These are phyloP conservation scores for Trametes gibbosa DNA, from an alignment of 768 basidiomycete species.

Conservation along the genomic window DNA sequence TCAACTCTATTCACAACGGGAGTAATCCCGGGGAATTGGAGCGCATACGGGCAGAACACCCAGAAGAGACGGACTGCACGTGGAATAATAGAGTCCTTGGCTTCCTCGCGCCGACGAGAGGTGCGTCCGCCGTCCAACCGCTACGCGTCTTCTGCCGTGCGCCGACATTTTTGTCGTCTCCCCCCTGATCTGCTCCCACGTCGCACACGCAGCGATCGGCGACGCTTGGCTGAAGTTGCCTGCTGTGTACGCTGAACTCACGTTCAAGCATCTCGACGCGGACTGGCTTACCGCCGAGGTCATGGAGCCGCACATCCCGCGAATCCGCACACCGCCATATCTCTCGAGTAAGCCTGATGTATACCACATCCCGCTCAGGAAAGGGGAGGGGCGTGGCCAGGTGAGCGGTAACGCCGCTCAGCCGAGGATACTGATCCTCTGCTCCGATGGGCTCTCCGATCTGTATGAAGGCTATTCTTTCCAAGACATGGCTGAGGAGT, in stretches of 20 bases:
- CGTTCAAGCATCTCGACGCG: conserved; percentile 35
- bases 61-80: conserved; percentile 67
- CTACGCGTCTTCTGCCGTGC: background rate
- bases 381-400: background rate
- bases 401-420: conserved; percentile 21
- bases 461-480: conserved; percentile 34
- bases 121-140: conserved; percentile 39
- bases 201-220: conserved; percentile 29
- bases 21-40: conserved; percentile 63
- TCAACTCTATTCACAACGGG: conserved; percentile 72
- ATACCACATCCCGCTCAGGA: conserved; percentile 29
- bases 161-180: background rate
- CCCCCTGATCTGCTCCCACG: background rate
- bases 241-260: conserved; percentile 29
- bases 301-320: conserved; percentile 31
- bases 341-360: conserved; percentile 42
- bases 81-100: conserved; percentile 68
- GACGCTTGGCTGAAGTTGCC: conserved; percentile 40
- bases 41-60: conserved; percentile 62
- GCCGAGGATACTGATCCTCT: conserved; percentile 36
- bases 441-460: conserved; percentile 47
- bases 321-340: conserved; percentile 46
- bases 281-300: conserved; percentile 35
- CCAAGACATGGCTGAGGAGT: conserved; percentile 33
- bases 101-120: conserved; percentile 74